Evolutionary conservation across 2,329 filamentous ascomycete species (phyloP).

Genomic region (Fusarium penzigii): DNA sequence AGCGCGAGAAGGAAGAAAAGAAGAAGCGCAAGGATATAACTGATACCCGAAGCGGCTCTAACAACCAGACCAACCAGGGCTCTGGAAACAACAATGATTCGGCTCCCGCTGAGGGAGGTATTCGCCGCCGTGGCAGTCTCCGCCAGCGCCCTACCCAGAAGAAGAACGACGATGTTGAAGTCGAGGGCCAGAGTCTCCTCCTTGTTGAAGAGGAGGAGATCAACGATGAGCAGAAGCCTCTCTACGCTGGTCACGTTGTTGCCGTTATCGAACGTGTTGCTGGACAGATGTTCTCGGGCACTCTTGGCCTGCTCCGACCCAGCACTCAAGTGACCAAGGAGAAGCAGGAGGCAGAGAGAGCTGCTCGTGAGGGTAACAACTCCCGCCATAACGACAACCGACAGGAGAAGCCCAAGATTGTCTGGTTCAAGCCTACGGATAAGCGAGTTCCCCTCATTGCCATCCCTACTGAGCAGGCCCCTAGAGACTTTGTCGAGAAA

Average conservation of each 20-base stretch:
- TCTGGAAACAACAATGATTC: constrained; percentile 62
- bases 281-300: constrained; percentile 98
- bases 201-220: constrained; percentile 98
- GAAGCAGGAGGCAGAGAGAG: constrained; percentile 96
- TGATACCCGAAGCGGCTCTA: constrained; percentile 79
- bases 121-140: constrained; percentile 90
- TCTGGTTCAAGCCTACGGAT: constrained; percentile 99
- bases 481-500: constrained; percentile 96
- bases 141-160: constrained; percentile 97
- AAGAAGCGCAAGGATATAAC: constrained; percentile 99
- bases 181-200: constrained; percentile 94
- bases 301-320: constrained; percentile 87
- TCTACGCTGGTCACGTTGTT: constrained; percentile 96
- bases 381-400: constrained; percentile 72
- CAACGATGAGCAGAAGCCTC: constrained; percentile 94
- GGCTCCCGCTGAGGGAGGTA: constrained; percentile 73
- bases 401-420: constrained; percentile 98
- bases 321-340: constrained; percentile 99
- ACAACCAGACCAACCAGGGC: constrained; percentile 69
- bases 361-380: constrained; percentile 79
- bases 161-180: constrained; percentile 99
- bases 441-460: constrained; percentile 98
- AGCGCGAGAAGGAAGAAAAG: constrained; percentile 99
- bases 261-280: constrained; percentile 96
- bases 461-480: constrained; percentile 96